A percentile compares a stretch with the other conserved stretches of the same genome.
Conservation (phyloP, 2,329 filamentous ascomycete species). For the Fonsecaea pedrosoi region DNA sequence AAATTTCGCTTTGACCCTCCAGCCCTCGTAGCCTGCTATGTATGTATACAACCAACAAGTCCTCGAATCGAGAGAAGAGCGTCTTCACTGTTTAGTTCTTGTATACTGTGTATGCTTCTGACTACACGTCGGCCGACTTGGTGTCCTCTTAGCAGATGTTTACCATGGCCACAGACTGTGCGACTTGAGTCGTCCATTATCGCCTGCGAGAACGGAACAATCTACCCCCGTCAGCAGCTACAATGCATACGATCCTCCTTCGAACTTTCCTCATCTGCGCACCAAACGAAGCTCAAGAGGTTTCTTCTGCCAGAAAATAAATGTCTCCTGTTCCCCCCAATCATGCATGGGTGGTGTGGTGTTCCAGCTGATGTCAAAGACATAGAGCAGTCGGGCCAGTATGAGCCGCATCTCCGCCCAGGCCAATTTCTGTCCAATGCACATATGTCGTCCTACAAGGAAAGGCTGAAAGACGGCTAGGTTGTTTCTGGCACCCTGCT, state of each 20-base stretch:
- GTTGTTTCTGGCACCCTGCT: constrained; percentile 33
- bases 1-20: background rate
- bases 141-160: background rate
- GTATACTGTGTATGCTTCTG: background rate
- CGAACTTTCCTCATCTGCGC: background rate
- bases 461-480: constrained; percentile 54
- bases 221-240: background rate
- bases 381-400: constrained; percentile 56
- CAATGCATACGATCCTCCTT: background rate
- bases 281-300: constrained; percentile 18
- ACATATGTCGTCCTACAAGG: constrained; percentile 50
- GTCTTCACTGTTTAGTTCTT: background rate
- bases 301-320: constrained; percentile 29
- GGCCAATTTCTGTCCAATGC: constrained; percentile 49
- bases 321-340: constrained; percentile 26
- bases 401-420: constrained; percentile 61
- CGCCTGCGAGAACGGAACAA: background rate
- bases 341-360: constrained; percentile 16
- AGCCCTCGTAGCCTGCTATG: too few species aligned
- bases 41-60: too few species aligned
- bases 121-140: background rate
- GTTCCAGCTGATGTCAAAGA: constrained; percentile 53
- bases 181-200: background rate
- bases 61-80: too few species aligned
- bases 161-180: background rate